Evolutionary conservation across 257 asterid genomes (phyloP).

Genomic region (Fraxinus pennsylvanica): DNA sequence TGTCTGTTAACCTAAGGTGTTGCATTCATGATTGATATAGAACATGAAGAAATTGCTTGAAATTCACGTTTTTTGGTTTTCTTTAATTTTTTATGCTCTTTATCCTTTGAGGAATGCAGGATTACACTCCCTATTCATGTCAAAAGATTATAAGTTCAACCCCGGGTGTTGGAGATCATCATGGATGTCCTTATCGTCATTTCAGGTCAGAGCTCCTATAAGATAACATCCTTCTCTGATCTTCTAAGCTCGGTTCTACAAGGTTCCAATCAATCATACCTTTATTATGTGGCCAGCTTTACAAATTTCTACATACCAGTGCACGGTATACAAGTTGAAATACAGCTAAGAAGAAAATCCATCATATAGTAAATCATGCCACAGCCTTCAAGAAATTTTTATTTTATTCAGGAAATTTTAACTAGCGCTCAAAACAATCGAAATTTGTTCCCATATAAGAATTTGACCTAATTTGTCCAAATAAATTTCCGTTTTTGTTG

Average conservation of each 20-base stretch:
- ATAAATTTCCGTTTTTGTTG: constrained; percentile 3
- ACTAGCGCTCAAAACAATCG: constrained; percentile 1
- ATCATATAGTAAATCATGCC: background rate
- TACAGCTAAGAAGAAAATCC: constrained; percentile 7
- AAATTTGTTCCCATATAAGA: background rate
- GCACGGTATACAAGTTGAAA: constrained; percentile 7
- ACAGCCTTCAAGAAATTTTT: background rate
- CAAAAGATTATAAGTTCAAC: constrained; percentile 78
- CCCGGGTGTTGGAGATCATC: constrained; percentile 96
- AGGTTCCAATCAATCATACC: background rate
- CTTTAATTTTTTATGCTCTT: constrained; percentile 11
- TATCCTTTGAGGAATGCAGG: constrained; percentile 55
- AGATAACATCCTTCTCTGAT: background rate
- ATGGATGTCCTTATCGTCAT: constrained; percentile 96
- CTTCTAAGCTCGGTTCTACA: background rate
- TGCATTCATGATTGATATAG: constrained; percentile 9
- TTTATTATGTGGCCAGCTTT: background rate
- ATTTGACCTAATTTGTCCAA: no score
- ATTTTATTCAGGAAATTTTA: background rate
- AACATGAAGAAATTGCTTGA: background rate
- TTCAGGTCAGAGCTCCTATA: constrained; percentile 66
- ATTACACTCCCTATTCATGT: constrained; percentile 93
- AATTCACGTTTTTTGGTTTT: constrained; percentile 5
- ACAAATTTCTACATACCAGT: background rate
- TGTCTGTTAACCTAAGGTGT: constrained; percentile 7